Percentiles rank a stretch among this genome's conserved stretches.
Conservation (phyloP, 106 monocot genomes). For the Gastrodia elata region DNA sequence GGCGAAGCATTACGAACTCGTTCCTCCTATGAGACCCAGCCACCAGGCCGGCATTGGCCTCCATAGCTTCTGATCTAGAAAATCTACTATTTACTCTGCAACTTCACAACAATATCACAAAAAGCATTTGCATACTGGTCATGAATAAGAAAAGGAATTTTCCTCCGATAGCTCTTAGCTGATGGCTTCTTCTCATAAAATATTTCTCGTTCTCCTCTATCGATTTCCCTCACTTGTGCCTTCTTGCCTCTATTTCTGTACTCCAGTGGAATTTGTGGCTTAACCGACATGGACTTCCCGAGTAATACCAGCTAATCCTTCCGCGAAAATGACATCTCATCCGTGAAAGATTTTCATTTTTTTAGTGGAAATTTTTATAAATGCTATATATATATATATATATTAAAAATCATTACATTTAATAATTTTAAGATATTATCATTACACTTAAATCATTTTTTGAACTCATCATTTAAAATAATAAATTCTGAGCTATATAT, state of each 20-base stretch:
- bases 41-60: slow-evolving; percentile 77
- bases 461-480: too few relatives aligned
- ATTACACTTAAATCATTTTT: too few relatives aligned
- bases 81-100: background rate
- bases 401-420: too few relatives aligned
- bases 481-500: too few relatives aligned
- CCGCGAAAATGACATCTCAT: too few relatives aligned
- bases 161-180: background rate
- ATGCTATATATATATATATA: too few relatives aligned
- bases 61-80: slow-evolving; percentile 29
- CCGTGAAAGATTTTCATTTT: too few relatives aligned
- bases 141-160: background rate
- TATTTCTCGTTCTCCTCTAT: background rate
- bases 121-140: background rate
- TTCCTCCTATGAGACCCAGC: slow-evolving; percentile 77
- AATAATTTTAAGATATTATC: too few relatives aligned
- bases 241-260: background rate
- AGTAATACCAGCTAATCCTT: too few relatives aligned
- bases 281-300: background rate
- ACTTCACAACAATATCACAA: slow-evolving; percentile 2
- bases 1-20: slow-evolving; percentile 77
- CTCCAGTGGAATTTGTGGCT: too few relatives aligned
- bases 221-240: background rate
- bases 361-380: too few relatives aligned
- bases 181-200: background rate